These are phyloP conservation scores for Prunus kanzakura DNA, from an alignment of 306 rosid species.

Conservation along the genomic window DNA sequence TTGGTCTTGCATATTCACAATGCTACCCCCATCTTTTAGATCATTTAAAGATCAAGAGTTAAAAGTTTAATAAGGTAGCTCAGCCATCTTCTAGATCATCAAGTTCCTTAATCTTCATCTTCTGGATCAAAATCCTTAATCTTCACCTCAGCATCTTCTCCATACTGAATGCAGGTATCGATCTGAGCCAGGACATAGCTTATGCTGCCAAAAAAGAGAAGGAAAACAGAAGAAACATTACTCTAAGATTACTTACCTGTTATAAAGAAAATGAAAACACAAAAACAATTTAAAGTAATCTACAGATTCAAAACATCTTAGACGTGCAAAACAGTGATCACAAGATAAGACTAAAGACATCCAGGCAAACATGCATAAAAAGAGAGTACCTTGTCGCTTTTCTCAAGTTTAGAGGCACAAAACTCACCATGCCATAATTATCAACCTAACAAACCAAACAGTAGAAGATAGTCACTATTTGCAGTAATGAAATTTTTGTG, in stretches of 20 bases:
- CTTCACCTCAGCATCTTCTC: conserved; percentile 23
- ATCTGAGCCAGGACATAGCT: conserved; percentile 6
- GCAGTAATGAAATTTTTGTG: neutral
- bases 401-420: conserved; percentile 84
- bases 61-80: neutral
- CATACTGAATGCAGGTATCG: conserved; percentile 15
- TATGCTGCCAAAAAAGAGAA: neutral
- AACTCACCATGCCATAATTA: conserved; percentile 69
- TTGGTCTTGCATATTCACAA: conserved; percentile 1
- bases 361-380: neutral
- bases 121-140: conserved; percentile 18
- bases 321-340: neutral
- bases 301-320: neutral
- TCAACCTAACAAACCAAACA: conserved; percentile 46
- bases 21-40: neutral
- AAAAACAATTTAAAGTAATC: neutral
- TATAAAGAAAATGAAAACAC: neutral
- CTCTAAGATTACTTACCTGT: neutral
- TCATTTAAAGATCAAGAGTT: neutral
- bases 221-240: neutral
- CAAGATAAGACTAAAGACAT: neutral
- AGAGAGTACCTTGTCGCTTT: conserved; percentile 66
- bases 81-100: neutral
- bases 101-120: conserved; percentile 8
- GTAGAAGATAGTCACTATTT: neutral